Evolutionary conservation across 73 alveolate genomes (phyloP), one percentile per base, ranked within the genome.

Genomic region (Paramecium caudatum): DNA sequence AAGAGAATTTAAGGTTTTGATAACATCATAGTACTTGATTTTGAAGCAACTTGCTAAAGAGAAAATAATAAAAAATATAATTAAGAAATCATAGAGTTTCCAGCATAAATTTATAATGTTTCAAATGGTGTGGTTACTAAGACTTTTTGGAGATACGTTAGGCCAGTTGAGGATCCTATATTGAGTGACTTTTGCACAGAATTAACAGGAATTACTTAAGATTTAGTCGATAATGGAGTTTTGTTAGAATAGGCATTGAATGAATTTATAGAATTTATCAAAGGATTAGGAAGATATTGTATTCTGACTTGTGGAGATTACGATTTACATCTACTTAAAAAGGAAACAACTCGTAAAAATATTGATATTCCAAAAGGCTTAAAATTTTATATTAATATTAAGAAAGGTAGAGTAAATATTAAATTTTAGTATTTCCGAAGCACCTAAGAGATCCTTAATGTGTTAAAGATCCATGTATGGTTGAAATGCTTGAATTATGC

Each of bases 71-170:
- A 82, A 13, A 61, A 78, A 50, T 47, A 81, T 21, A 50, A 86
- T 13, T 91, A 94, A 69, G 99, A 96, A 70, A 95, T 96, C 62
- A 96, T 96, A 70, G 99, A 96, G 90, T 93, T 96, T 82, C 98
- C 97, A 15, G 95, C 88, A 9, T 93, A 86, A 13, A 91, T 95
- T 15, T 49, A 91, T 25, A 94, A 93, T 87, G 90, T 82, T 16
- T 63, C 90, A 48, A 46, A 90, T 62, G 63, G 82, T 82, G 45
- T 91, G 47, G 50, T 93, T 23, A 82, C 82, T 23, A 91, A 86
- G 45, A 96, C 69, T 41, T 95, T 91, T 93, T 90, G 91, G 63
- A 82, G 94, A 30, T 95, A 94, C 47, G 92, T 96, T 0, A 95
- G 91, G 81, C 99, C 99, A 5, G 55, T 93, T 17, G 91, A 68